These are phyloP conservation scores for Termitomyces sp. DNA, from an alignment of 768 basidiomycete species.

Conservation along the genomic window DNA sequence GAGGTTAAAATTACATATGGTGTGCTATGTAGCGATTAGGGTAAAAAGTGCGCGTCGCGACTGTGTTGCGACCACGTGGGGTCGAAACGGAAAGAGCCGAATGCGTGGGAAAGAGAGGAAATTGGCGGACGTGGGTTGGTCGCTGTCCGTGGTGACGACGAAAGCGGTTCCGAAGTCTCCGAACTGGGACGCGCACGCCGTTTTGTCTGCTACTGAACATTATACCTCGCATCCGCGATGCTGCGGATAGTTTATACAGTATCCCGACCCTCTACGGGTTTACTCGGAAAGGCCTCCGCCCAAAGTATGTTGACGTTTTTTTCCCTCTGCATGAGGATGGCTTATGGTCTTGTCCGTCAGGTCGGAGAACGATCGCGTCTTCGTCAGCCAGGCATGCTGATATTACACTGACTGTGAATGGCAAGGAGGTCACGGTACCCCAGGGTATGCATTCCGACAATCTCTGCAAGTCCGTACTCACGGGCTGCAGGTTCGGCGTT, in stretches of 20 bases:
- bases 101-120: slow-evolving; percentile 43
- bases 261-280: slow-evolving; percentile 61
- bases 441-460: slow-evolving; percentile 61
- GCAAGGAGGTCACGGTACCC: slow-evolving; percentile 95
- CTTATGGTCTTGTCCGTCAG: slow-evolving; percentile 27
- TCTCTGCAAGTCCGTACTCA: not conserved
- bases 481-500: slow-evolving; percentile 72
- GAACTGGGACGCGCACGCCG: slow-evolving; percentile 29
- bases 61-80: too few species aligned
- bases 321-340: not conserved
- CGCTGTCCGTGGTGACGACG: slow-evolving; percentile 39
- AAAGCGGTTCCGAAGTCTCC: slow-evolving; percentile 29
- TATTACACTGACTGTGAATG: slow-evolving; percentile 92
- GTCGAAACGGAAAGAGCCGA: slow-evolving; percentile 5
- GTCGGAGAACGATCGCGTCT: slow-evolving; percentile 61
- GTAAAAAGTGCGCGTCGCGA: too few species aligned
- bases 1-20: too few species aligned
- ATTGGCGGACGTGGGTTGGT: slow-evolving; percentile 42
- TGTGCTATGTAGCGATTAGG: too few species aligned
- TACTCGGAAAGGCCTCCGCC: slow-evolving; percentile 58
- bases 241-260: slow-evolving; percentile 63
- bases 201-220: slow-evolving; percentile 13
- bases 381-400: slow-evolving; percentile 67
- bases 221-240: slow-evolving; percentile 35
- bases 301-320: slow-evolving; percentile 19